phyloP scores from a whole-genome alignment of 768 basidiomycete genomes.

The Omphalotus guepiniiformis region DNA sequence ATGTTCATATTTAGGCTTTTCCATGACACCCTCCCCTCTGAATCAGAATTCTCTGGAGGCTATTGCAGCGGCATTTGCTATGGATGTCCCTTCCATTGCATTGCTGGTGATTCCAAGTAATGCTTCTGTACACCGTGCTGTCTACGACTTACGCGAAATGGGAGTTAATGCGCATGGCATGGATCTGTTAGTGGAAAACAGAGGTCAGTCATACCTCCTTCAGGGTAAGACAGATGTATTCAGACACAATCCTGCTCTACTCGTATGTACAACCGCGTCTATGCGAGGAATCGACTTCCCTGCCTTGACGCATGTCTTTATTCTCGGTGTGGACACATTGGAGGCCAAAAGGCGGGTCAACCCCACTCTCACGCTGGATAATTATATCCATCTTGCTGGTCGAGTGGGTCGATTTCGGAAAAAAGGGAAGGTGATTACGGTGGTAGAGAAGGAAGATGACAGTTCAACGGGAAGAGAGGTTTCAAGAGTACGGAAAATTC shows the following conservation, averaged over 20 bases:
- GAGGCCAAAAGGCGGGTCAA: conserved; percentile 3
- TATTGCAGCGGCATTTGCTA: conserved; percentile 63
- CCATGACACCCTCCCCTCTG: conserved; percentile 45
- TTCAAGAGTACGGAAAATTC: conserved; percentile 39
- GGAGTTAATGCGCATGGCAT: conserved; percentile 65
- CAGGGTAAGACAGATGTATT: conserved; percentile 25
- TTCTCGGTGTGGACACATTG: conserved; percentile 44
- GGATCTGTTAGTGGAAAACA: conserved; percentile 43
- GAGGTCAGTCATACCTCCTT: conserved; percentile 40
- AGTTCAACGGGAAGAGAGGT: conserved; percentile 35
- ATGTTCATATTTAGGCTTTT: no score
- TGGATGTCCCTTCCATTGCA: conserved; percentile 66
- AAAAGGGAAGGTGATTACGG: conserved; percentile 60
- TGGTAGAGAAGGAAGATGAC: no score
- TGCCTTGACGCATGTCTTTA: conserved; percentile 69
- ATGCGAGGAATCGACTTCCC: conserved; percentile 73
- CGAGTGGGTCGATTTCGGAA: conserved; percentile 72
- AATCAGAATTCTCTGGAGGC: conserved; percentile 59
- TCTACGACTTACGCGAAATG: conserved; percentile 59
- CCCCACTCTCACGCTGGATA: conserved; percentile 39
- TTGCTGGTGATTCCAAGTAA: conserved; percentile 65
- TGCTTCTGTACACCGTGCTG: conserved; percentile 55
- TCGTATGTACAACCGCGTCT: conserved; percentile 67
- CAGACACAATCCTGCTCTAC: conserved; percentile 52
- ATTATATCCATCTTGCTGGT: conserved; percentile 68